Evolutionary conservation across 768 basidiomycete species (phyloP).

Genomic region (Arthromyces matolae): DNA sequence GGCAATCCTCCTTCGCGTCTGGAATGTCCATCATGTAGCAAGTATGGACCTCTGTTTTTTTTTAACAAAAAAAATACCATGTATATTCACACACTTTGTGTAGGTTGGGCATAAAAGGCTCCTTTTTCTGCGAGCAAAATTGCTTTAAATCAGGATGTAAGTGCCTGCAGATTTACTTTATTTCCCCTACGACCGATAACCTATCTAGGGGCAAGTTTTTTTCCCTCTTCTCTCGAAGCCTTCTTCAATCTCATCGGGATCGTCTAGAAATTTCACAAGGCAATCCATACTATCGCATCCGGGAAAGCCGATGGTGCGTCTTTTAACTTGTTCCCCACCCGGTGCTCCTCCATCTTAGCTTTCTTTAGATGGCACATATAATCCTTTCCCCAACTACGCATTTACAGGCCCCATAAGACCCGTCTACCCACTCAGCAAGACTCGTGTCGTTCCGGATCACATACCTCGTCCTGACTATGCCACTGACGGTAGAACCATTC

Average conservation of each 20-base stretch:
- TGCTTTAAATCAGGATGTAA: conserved; percentile 95
- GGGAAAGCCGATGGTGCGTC: conserved; percentile 12
- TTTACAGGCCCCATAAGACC: conserved; percentile 82
- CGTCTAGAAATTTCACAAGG: conserved; percentile 76
- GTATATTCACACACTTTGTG: conserved; percentile 14
- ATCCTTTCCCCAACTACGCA: conserved; percentile 72
- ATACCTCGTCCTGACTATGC: conserved; percentile 91
- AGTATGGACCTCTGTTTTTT: conserved; percentile 47
- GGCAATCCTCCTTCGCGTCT: conserved; percentile 82
- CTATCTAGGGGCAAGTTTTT: conserved; percentile 28
- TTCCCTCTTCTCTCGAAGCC: no score
- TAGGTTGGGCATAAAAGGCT: conserved; percentile 78
- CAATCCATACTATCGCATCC: conserved; percentile 61
- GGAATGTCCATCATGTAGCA: conserved; percentile 92
- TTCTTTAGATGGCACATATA: conserved; percentile 64
- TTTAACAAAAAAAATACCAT: no score
- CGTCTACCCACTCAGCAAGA: conserved; percentile 82
- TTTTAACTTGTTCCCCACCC: conserved; percentile 19
- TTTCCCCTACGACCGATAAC: no score
- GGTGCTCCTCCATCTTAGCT: not conserved
- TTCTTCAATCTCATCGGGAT: conserved; percentile 3
- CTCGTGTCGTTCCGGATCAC: conserved; percentile 72
- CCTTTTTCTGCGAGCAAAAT: conserved; percentile 91
- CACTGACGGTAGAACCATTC: conserved; percentile 34
- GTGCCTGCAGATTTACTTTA: no score